Evolutionary conservation across 2,329 filamentous ascomycete species (phyloP).

Genomic region (Cordyceps cicadae): DNA sequence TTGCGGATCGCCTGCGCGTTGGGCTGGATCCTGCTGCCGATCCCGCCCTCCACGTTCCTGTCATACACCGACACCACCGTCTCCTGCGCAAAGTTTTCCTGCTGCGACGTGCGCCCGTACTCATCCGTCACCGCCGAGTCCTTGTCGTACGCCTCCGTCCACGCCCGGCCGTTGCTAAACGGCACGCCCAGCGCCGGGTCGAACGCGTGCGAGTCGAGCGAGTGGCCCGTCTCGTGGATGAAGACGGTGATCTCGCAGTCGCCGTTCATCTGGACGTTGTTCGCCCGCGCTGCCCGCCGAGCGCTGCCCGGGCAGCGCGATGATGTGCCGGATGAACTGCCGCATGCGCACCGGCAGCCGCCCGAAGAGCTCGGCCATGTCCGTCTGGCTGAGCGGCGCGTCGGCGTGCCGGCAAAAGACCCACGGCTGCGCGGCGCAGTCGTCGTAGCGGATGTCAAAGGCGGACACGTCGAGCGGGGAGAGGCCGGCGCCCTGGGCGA

Average conservation of each 20-base stretch:
- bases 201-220: constrained; percentile 17
- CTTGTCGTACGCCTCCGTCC: constrained; percentile 14
- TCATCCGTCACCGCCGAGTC: constrained; percentile 14
- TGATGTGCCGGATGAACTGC: constrained; percentile 19
- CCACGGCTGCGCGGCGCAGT: constrained; percentile 22
- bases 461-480: constrained; percentile 18
- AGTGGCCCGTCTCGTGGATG: constrained; percentile 16
- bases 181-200: constrained; percentile 12
- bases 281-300: constrained; percentile 15
- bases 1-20: constrained; percentile 12
- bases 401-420: constrained; percentile 24
- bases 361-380: constrained; percentile 22
- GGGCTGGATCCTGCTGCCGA: constrained; percentile 16
- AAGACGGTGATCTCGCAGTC: constrained; percentile 13
- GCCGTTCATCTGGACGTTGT: constrained; percentile 16
- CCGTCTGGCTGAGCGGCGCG: constrained; percentile 15
- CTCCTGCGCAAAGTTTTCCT: constrained; percentile 20
- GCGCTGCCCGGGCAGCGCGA: constrained; percentile 17
- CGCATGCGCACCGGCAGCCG: constrained; percentile 23
- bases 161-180: constrained; percentile 15
- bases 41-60: constrained; percentile 17
- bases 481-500: constrained; percentile 12
- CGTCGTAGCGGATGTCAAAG: constrained; percentile 21
- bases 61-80: constrained; percentile 19
- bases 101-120: constrained; percentile 16